phyloP scores from a whole-genome alignment of 2,329 filamentous ascomycete species.

The Bipolaris cookei region DNA sequence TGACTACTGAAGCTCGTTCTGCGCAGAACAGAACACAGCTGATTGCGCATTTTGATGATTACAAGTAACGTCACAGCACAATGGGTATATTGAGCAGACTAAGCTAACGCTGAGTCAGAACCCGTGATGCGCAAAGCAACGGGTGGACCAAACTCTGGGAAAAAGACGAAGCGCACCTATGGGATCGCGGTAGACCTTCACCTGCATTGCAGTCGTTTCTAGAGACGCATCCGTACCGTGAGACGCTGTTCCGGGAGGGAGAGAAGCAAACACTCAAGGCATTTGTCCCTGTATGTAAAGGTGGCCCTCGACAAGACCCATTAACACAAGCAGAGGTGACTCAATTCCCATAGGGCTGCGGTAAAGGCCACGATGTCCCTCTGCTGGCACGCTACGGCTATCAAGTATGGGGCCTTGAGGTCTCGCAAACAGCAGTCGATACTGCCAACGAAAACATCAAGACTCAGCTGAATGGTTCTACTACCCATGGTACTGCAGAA shows the following conservation, averaged over 20 bases:
- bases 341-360: conserved; percentile 63
- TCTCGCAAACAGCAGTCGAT: conserved; percentile 56
- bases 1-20: conserved; percentile 20
- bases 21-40: conserved; percentile 19
- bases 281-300: conserved; percentile 64
- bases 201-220: conserved; percentile 55
- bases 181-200: conserved; percentile 61
- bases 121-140: conserved; percentile 19
- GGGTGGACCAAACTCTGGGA: conserved; percentile 63
- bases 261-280: conserved; percentile 59
- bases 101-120: conserved; percentile 11
- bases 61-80: conserved; percentile 10
- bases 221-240: conserved; percentile 26
- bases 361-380: conserved; percentile 77
- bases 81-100: neutral
- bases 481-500: conserved; percentile 49
- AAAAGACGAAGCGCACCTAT: conserved; percentile 57
- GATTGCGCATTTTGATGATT: conserved; percentile 19
- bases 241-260: conserved; percentile 27
- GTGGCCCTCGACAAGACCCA: neutral
- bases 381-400: conserved; percentile 75
- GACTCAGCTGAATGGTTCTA: conserved; percentile 15
- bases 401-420: conserved; percentile 75
- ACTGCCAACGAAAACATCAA: conserved; percentile 20
- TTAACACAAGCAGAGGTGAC: neutral